phyloP scores from a whole-genome alignment of 129 eudicot genomes.

The Artemisia argyi region DNA sequence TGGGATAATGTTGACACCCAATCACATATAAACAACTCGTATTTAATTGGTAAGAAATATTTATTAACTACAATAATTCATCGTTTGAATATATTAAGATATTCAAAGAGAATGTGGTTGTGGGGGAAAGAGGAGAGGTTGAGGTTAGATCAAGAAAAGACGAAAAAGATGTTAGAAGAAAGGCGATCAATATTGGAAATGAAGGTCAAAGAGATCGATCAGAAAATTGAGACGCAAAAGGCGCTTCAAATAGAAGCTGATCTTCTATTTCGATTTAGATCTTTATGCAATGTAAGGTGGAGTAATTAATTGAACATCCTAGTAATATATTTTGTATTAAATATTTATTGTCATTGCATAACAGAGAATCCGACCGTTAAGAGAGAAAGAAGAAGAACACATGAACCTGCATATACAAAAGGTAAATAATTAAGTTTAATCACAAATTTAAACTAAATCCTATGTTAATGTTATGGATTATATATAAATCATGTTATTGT shows the following conservation, averaged over 20 bases:
- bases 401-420: neutral
- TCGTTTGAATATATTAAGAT: neutral
- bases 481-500: neutral
- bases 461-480: neutral
- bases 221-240: conserved; percentile 21
- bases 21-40: no score
- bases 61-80: neutral
- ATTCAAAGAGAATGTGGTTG: conserved; percentile 9
- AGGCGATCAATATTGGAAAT: conserved; percentile 17
- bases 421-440: neutral
- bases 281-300: conserved; percentile 20
- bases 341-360: neutral
- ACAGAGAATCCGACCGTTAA: conserved; percentile 29
- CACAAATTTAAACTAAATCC: neutral
- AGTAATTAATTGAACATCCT: neutral
- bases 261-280: conserved; percentile 24
- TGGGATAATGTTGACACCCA: no score
- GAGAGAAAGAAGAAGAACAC: conserved; percentile 22
- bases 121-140: conserved; percentile 34
- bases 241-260: conserved; percentile 32
- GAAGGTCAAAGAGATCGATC: conserved; percentile 17
- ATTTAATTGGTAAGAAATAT: no score
- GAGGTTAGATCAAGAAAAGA: conserved; percentile 21
- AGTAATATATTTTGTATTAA: neutral
- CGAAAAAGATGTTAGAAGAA: conserved; percentile 15